A percentile compares a stretch with the other conserved stretches of the same genome.
Evolutionary conservation across 495 filamentous ascomycete genomes (phyloP).

Genomic region (Lichenothelia convexa): DNA sequence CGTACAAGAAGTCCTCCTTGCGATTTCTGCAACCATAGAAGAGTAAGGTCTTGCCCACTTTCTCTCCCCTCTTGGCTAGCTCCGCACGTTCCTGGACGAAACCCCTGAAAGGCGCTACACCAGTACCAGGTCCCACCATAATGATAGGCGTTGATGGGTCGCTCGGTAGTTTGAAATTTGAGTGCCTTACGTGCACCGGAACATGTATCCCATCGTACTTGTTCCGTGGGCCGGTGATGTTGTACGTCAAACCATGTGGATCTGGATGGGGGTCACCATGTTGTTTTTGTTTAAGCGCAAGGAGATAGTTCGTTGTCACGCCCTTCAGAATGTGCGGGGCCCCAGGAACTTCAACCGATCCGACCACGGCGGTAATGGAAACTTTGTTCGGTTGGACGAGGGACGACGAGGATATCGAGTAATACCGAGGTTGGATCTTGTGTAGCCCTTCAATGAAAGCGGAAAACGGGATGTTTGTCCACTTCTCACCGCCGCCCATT

Average conservation of each 20-base stretch:
- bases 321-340: constrained; percentile 71
- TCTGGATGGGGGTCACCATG: constrained; percentile 75
- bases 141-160: constrained; percentile 88
- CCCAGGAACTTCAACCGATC: constrained; percentile 58
- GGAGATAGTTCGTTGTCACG: constrained; percentile 91
- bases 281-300: constrained; percentile 94
- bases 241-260: constrained; percentile 74
- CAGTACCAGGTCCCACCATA: constrained; percentile 90
- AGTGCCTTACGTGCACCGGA: constrained; percentile 89
- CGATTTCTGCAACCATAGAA: constrained; percentile 87
- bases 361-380: constrained; percentile 88
- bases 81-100: constrained; percentile 89
- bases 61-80: constrained; percentile 58
- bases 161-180: constrained; percentile 97
- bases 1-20: constrained; percentile 80
- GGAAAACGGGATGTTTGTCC: constrained; percentile 78
- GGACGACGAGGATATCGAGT: constrained; percentile 97
- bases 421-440: constrained; percentile 95
- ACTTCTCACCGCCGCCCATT: constrained; percentile 49
- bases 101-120: constrained; percentile 88
- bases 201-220: constrained; percentile 95
- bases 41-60: constrained; percentile 73
- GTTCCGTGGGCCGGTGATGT: constrained; percentile 79
- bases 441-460: constrained; percentile 83
- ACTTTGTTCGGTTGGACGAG: constrained; percentile 85